Percentiles rank a stretch among this genome's conserved stretches.
Evolutionary conservation across 257 asterid genomes (phyloP).

Genomic region (Marsdenia floribunda): DNA sequence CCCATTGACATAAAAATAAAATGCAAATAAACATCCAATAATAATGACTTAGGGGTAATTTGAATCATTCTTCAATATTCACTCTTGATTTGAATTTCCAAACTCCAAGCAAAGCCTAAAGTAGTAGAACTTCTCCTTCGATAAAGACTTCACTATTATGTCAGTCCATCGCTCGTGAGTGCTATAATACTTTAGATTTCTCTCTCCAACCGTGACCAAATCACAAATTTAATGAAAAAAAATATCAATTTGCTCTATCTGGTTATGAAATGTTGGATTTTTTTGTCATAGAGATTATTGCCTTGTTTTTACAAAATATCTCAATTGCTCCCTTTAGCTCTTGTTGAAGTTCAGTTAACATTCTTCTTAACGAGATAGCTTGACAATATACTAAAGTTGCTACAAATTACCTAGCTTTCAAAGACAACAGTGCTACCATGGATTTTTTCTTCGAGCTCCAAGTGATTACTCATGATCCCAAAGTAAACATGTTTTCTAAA

Average conservation of each 20-base stretch:
- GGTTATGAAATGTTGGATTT: not conserved
- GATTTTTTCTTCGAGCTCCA: not conserved
- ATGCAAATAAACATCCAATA: too few relatives aligned
- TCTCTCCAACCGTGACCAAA: too few relatives aligned
- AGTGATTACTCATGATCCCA: not conserved
- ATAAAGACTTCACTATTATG: not conserved
- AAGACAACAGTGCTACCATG: not conserved
- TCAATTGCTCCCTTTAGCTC: not conserved
- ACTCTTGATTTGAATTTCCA: too few relatives aligned
- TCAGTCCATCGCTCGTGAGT: not conserved
- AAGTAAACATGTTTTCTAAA: too few relatives aligned
- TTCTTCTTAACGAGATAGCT: constrained; percentile 6
- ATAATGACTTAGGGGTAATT: too few relatives aligned
- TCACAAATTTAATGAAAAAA: not conserved
- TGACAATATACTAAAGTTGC: not conserved
- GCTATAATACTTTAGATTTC: not conserved
- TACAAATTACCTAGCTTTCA: not conserved
- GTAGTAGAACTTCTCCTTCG: too few relatives aligned
- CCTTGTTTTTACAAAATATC: constrained; percentile 8
- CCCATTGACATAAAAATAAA: too few relatives aligned
- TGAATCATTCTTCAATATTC: too few relatives aligned
- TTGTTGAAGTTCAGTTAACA: not conserved
- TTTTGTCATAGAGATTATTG: not conserved
- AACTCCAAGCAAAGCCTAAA: too few relatives aligned
- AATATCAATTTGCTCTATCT: too few relatives aligned